These are phyloP conservation scores for Mucor plumbeus DNA, from an alignment of 371 early-diverging fungal species.

Conservation along the genomic window DNA sequence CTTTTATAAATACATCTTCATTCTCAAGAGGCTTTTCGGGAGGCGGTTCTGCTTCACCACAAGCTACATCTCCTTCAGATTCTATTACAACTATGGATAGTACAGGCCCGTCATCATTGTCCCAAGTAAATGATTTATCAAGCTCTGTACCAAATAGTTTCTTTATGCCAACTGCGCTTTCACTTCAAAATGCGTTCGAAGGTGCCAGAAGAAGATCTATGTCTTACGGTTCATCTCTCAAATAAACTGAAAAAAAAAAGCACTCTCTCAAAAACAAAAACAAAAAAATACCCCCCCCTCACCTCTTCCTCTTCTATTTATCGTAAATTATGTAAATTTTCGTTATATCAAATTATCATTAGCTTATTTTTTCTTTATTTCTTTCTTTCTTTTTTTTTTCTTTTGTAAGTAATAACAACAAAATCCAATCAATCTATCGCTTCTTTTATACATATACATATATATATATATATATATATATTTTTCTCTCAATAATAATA, in stretches of 20 bases:
- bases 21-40: conserved; percentile 26
- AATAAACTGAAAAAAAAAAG: not conserved
- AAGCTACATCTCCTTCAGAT: conserved; percentile 28
- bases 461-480: conserved; percentile 6
- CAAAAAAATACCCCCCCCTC: not conserved
- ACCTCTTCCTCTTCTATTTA: not conserved
- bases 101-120: not conserved
- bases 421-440: not conserved
- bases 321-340: conserved; percentile 10
- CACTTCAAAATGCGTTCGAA: conserved; percentile 55
- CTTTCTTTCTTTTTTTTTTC: conserved; percentile 8
- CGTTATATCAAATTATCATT: conserved; percentile 7
- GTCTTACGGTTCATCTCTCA: conserved; percentile 36
- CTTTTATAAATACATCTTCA: conserved; percentile 29
- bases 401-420: not conserved
- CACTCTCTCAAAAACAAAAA: not conserved
- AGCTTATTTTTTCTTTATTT: not conserved
- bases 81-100: conserved; percentile 10
- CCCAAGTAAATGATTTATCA: conserved; percentile 13
- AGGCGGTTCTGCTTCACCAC: conserved; percentile 29
- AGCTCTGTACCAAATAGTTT: conserved; percentile 24
- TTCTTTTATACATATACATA: conserved; percentile 4
- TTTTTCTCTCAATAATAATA: not conserved
- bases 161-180: conserved; percentile 57
- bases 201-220: conserved; percentile 59